Evolutionary conservation across 2,329 filamentous ascomycete genomes (phyloP).

Genomic region (Pseudogymnoascus sp.): DNA sequence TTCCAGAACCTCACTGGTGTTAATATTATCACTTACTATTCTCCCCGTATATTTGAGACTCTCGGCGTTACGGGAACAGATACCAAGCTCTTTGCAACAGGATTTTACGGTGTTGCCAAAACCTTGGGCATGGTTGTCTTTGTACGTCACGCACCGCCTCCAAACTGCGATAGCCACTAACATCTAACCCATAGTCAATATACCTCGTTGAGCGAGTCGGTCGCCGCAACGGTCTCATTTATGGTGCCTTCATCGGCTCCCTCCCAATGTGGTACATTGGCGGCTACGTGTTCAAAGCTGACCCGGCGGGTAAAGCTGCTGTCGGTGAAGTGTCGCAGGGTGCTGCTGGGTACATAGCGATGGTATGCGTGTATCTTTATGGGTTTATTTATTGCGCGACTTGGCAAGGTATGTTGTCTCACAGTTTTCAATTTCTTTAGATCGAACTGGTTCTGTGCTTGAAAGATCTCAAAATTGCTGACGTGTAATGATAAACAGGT

Average conservation of each 20-base stretch:
- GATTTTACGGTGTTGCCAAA: slow-evolving; percentile 21
- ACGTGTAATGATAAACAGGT: slow-evolving; percentile 29
- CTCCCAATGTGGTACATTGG: slow-evolving; percentile 36
- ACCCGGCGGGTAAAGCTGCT: slow-evolving; percentile 26
- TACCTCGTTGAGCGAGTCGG: slow-evolving; percentile 33
- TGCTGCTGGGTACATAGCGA: slow-evolving; percentile 17
- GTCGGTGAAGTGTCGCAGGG: background rate
- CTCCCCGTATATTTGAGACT: slow-evolving; percentile 24
- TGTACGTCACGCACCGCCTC: slow-evolving; percentile 17
- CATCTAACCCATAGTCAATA: slow-evolving; percentile 15
- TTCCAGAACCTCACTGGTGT: slow-evolving; percentile 20
- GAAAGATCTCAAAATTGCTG: slow-evolving; percentile 11
- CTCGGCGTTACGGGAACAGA: slow-evolving; percentile 20
- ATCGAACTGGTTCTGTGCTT: slow-evolving; percentile 32
- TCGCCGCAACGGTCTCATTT: slow-evolving; percentile 32
- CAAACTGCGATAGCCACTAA: background rate
- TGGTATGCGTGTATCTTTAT: slow-evolving; percentile 21
- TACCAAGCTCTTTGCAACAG: slow-evolving; percentile 14
- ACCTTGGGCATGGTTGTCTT: slow-evolving; percentile 32
- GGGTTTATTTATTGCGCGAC: slow-evolving; percentile 6
- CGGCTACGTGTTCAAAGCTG: slow-evolving; percentile 31
- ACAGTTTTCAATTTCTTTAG: slow-evolving; percentile 30
- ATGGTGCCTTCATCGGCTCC: slow-evolving; percentile 33
- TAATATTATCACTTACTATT: slow-evolving; percentile 28
- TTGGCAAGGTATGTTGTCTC: background rate